A percentile compares a stretch with the other conserved stretches of the same genome.
phyloP scores from a whole-genome alignment of 345 rosid species.

The Erodium maritimum region DNA sequence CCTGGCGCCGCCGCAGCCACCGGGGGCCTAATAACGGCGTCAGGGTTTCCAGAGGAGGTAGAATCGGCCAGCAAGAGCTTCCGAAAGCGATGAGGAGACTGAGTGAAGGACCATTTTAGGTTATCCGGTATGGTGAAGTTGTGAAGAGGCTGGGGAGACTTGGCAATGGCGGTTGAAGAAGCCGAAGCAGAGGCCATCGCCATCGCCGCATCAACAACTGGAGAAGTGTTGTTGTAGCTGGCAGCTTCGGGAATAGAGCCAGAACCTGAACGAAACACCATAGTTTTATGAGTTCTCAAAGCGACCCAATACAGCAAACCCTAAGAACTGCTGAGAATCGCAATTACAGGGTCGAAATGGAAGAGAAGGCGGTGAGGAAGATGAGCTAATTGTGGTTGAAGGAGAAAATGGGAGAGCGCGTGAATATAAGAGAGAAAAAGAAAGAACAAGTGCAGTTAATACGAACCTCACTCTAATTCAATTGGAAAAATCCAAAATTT shows the following conservation, averaged over 20 bases:
- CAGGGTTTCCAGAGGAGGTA: not conserved
- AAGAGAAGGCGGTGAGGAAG: not conserved
- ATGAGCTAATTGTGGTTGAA: not conserved
- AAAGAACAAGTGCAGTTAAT: not conserved
- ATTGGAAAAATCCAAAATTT: not conserved
- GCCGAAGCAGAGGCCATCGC: not conserved
- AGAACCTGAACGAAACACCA: not conserved
- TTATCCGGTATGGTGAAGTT: not conserved
- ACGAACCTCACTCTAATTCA: not conserved
- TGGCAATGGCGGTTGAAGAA: not conserved
- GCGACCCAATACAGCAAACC: not conserved
- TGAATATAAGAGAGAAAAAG: not conserved
- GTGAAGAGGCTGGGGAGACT: not conserved
- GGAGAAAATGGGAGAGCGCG: too few species aligned
- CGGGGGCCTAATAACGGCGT: not conserved
- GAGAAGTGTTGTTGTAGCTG: not conserved
- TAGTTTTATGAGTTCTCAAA: not conserved
- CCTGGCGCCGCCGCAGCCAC: not conserved
- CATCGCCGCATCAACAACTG: not conserved
- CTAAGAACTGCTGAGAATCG: not conserved
- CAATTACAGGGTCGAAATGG: not conserved
- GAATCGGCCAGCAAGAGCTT: not conserved
- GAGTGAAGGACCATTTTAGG: not conserved
- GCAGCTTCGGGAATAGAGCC: not conserved
- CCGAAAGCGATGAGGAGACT: not conserved